Evolutionary conservation across 129 eudicot species (phyloP).

Genomic region (Gnaphalium uliginosum): DNA sequence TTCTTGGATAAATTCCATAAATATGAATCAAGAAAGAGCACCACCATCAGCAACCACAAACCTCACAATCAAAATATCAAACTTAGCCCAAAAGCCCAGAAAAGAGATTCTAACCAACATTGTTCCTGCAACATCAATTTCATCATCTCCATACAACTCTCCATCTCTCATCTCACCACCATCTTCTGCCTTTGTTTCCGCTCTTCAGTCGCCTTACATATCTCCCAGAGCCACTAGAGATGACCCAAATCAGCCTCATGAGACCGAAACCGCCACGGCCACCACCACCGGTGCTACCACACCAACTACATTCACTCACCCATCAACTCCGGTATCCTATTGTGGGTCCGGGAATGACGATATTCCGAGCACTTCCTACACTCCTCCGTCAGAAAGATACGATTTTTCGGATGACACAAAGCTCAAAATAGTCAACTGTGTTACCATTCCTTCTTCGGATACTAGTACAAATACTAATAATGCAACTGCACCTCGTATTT

Average conservation of each 20-base stretch:
- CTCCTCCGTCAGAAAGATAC: slow-evolving; percentile 74
- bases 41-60: slow-evolving; percentile 39
- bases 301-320: slow-evolving; percentile 54
- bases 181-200: slow-evolving; percentile 92
- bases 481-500: slow-evolving; percentile 56
- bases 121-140: slow-evolving; percentile 37
- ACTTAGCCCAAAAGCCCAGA: slow-evolving; percentile 38
- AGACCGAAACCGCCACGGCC: slow-evolving; percentile 29
- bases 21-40: slow-evolving; percentile 54
- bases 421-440: slow-evolving; percentile 67
- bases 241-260: slow-evolving; percentile 38
- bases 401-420: slow-evolving; percentile 63
- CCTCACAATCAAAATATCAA: slow-evolving; percentile 71
- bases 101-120: slow-evolving; percentile 41
- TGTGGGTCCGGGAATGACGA: slow-evolving; percentile 69
- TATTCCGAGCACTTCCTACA: slow-evolving; percentile 86
- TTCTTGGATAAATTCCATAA: slow-evolving; percentile 7
- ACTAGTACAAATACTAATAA: slow-evolving; percentile 6
- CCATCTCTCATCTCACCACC: slow-evolving; percentile 80
- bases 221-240: slow-evolving; percentile 75
- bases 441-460: slow-evolving; percentile 46
- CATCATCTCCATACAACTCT: slow-evolving; percentile 76
- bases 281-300: slow-evolving; percentile 33
- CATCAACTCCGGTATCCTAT: slow-evolving; percentile 73
- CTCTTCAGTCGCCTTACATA: slow-evolving; percentile 85